Evolutionary conservation across 495 filamentous ascomycete genomes (phyloP).

Genomic region (Ramalina peruviana): DNA sequence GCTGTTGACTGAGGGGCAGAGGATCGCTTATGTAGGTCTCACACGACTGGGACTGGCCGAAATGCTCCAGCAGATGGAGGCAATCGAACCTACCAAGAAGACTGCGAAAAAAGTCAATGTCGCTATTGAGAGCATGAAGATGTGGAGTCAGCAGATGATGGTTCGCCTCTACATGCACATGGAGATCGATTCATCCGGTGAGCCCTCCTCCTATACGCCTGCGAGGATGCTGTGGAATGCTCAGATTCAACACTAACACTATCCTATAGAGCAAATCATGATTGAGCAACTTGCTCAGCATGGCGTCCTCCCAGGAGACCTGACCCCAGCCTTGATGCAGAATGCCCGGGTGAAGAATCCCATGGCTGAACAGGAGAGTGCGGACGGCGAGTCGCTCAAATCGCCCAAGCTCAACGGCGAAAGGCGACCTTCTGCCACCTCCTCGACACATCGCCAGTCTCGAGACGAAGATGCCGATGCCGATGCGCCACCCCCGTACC

Average conservation of each 20-base stretch:
- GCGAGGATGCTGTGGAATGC: not conserved
- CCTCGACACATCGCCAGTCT: not conserved
- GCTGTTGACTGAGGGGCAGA: constrained; percentile 85
- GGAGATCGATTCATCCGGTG: constrained; percentile 65
- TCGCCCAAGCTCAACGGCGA: constrained; percentile 21
- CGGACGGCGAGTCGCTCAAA: constrained; percentile 13
- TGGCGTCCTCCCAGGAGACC: constrained; percentile 70
- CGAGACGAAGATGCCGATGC: constrained; percentile 18
- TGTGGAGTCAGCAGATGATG: constrained; percentile 98
- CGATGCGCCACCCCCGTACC: constrained; percentile 57
- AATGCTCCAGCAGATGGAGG: constrained; percentile 56
- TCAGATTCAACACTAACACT: not conserved
- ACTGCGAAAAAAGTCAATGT: constrained; percentile 55
- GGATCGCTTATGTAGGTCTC: constrained; percentile 90
- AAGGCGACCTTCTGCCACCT: constrained; percentile 17
- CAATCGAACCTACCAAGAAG: constrained; percentile 34
- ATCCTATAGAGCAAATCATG: constrained; percentile 74
- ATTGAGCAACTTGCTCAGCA: constrained; percentile 93
- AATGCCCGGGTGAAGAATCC: constrained; percentile 92
- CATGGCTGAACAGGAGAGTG: constrained; percentile 39
- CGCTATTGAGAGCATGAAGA: constrained; percentile 65
- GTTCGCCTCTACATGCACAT: constrained; percentile 84
- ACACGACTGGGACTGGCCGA: constrained; percentile 61
- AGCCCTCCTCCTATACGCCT: not conserved
- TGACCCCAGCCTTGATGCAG: constrained; percentile 78